Evolutionary conservation across 192 early-diverging fungal species (phyloP), one percentile per base, ranked within the genome.

Genomic region (Thamnidium elegans): DNA sequence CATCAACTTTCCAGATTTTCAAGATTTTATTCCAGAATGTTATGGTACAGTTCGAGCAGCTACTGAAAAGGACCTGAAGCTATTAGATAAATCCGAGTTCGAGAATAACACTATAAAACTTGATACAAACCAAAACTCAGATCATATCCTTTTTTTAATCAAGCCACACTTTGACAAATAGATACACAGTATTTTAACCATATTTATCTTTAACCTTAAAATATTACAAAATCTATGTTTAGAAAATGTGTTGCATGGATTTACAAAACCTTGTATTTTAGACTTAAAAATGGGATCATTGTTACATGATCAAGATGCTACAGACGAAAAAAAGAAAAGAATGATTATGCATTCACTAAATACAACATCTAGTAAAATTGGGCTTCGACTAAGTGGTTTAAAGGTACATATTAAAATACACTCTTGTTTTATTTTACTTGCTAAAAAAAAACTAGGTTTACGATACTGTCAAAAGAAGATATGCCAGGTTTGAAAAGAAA

Each of bases 261-360:
- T 93, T 66, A 76, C 63, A 10, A 74, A 84, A 39, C 87, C 94
- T 1, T 95, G 91, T 63, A 75, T 96, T 10, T 71, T 92, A 46
- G 96, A 98, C 74, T 50, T 96, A 23, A 98, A 98, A 73, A 67
- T 99, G 44, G 96, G 95, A 7, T 82, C 81, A 3, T 81, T 84
- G 50, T 71, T 95, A 34, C 89, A 86, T 68, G 93, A 89, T 48
- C 78, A 84, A 26, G 79, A 89, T 32, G 93, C 93, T 0, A 61
- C 72, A 1, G 83, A 83, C 7, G 87, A 81, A 47, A 98, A 98
- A 74, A 74, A 72, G 7, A 70, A 65, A 20, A 79, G 81, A 63
- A 90, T 92, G 86, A 73, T 78, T 34, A 34, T 67, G 15, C 86
- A 86, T 55, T 89, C 95, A 2, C 26, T 69, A 4, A 69, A 65